These are phyloP conservation scores for Penicilliopsis zonata DNA, from an alignment of 495 filamentous ascomycete species.

Conservation along the genomic window DNA sequence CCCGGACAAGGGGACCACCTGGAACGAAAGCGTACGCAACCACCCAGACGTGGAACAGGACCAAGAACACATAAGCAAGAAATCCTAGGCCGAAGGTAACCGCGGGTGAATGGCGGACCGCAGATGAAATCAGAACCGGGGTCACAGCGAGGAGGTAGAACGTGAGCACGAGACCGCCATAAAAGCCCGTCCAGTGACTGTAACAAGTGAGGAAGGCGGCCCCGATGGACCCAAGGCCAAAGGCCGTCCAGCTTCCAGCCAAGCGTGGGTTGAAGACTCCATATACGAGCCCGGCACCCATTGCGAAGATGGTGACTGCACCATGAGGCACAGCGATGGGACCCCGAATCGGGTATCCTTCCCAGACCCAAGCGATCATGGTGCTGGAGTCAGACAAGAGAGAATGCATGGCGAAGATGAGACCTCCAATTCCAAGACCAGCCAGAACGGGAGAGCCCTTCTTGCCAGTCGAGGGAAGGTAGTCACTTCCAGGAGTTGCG, in stretches of 20 bases:
- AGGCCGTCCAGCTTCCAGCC: slow-evolving; percentile 71
- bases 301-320: slow-evolving; percentile 68
- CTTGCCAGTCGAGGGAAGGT: slow-evolving; percentile 32
- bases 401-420: slow-evolving; percentile 88
- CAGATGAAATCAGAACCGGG: slow-evolving; percentile 61
- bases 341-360: slow-evolving; percentile 84
- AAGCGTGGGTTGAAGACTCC: slow-evolving; percentile 61
- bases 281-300: slow-evolving; percentile 71
- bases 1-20: slow-evolving; percentile 82
- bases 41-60: slow-evolving; percentile 95
- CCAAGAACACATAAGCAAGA: slow-evolving; percentile 77
- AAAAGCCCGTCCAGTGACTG: slow-evolving; percentile 80
- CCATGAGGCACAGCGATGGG: slow-evolving; percentile 85
- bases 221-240: slow-evolving; percentile 62
- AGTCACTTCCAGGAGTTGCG: slow-evolving; percentile 38
- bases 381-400: slow-evolving; percentile 95
- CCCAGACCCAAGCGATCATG: slow-evolving; percentile 99
- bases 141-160: slow-evolving; percentile 75
- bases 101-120: slow-evolving; percentile 61
- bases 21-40: slow-evolving; percentile 99
- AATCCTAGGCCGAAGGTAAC: slow-evolving; percentile 78
- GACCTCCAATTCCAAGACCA: slow-evolving; percentile 65
- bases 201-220: slow-evolving; percentile 71
- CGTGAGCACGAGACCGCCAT: slow-evolving; percentile 65
- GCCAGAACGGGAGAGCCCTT: slow-evolving; percentile 62